Evolutionary conservation across 2,329 filamentous ascomycete genomes (phyloP).

Genomic region (Neonectria sp.): DNA sequence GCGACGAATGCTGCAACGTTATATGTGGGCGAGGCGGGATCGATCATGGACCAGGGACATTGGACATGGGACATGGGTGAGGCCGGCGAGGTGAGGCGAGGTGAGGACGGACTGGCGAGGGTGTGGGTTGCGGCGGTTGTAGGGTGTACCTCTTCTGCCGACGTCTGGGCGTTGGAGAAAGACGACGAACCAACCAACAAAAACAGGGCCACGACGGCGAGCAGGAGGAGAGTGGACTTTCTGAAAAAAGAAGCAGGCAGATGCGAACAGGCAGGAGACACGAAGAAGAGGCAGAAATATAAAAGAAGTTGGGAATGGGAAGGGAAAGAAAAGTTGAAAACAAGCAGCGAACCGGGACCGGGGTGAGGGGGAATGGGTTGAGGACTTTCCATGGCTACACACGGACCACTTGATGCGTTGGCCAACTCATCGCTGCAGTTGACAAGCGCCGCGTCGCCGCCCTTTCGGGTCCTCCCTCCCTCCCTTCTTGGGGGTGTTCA

Average conservation of each 20-base stretch:
- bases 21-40: slow-evolving; percentile 27
- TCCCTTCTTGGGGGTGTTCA: slow-evolving; percentile 4
- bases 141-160: slow-evolving; percentile 2
- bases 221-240: not conserved
- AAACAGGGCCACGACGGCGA: slow-evolving; percentile 13
- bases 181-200: slow-evolving; percentile 14
- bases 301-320: slow-evolving; percentile 9
- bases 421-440: slow-evolving; percentile 62
- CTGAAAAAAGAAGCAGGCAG: slow-evolving; percentile 3
- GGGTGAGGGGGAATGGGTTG: slow-evolving; percentile 44
- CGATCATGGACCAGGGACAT: slow-evolving; percentile 6
- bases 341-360: slow-evolving; percentile 31
- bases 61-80: slow-evolving; percentile 19
- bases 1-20: slow-evolving; percentile 22
- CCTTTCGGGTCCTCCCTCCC: slow-evolving; percentile 23
- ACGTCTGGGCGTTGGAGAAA: slow-evolving; percentile 4
- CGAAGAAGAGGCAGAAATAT: slow-evolving; percentile 8
- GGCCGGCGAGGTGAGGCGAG: slow-evolving; percentile 25
- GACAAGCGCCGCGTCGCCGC: slow-evolving; percentile 50
- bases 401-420: slow-evolving; percentile 61
- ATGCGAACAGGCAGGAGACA: slow-evolving; percentile 19
- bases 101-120: slow-evolving; percentile 1
- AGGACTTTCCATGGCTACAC: slow-evolving; percentile 54
- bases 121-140: slow-evolving; percentile 21
- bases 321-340: slow-evolving; percentile 15